Percentiles rank a stretch among this genome's conserved stretches.
Evolutionary conservation across 192 early-diverging fungal genomes (phyloP).

Genomic region (Coemansia sp.): DNA sequence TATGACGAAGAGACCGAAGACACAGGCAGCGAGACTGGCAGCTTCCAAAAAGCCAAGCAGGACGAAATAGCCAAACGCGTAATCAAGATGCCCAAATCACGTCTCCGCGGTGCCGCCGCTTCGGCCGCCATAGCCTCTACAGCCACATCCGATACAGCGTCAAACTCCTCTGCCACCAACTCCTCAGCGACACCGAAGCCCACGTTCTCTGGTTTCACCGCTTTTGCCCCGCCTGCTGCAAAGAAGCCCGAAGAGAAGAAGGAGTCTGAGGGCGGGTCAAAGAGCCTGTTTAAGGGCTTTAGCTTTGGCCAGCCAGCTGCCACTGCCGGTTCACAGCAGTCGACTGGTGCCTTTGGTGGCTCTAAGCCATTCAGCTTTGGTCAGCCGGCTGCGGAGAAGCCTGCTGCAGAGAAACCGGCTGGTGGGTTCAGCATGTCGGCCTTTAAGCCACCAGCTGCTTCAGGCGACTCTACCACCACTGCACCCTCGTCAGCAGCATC

Average conservation of each 20-base stretch:
- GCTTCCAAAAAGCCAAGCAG: slow-evolving; percentile 28
- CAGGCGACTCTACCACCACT: neutral
- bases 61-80: slow-evolving; percentile 19
- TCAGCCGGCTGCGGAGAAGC: neutral
- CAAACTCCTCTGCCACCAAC: neutral
- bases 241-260: neutral
- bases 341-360: slow-evolving; percentile 10
- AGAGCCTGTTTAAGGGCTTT: slow-evolving; percentile 30
- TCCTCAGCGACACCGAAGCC: neutral
- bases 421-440: slow-evolving; percentile 25
- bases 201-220: slow-evolving; percentile 25
- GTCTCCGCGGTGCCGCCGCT: slow-evolving; percentile 13
- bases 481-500: neutral
- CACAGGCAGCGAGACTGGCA: slow-evolving; percentile 2
- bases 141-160: neutral
- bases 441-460: slow-evolving; percentile 33
- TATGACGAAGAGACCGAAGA: slow-evolving; percentile 33
- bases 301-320: slow-evolving; percentile 27
- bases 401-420: slow-evolving; percentile 1
- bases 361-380: slow-evolving; percentile 35
- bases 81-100: slow-evolving; percentile 50
- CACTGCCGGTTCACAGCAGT: neutral
- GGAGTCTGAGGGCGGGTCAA: neutral
- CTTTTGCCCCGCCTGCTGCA: slow-evolving; percentile 17
- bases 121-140: neutral